Base-by-base conservation (phyloP, 2,329 filamentous ascomycete species). In the Amylocarpus encephaloides region DNA sequence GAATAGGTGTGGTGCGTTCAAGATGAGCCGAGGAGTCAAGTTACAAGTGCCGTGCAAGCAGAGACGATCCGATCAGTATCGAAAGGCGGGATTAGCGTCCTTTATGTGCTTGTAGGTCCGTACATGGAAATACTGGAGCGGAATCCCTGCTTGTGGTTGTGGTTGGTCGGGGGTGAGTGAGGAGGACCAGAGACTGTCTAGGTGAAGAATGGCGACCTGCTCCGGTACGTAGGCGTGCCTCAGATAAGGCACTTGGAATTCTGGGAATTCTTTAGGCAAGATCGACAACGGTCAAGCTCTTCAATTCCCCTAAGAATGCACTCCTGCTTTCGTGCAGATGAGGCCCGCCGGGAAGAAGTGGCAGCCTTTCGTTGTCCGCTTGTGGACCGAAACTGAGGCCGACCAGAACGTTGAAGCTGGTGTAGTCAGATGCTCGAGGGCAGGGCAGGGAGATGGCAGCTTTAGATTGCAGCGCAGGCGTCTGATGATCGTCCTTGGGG, bases 61-160 rank as follows among this genome's bases (percentile, higher is more conserved):
- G 44, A 58, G 58, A 55, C 51, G 60, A 63, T 63, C 55, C 51
- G 60, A 63, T 63, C 55, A 49, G 43, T 48, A 51, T 49, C 48
- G 53, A 10, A 45, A 57, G 57, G 19, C 49, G 62, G 62, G 63
- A 65, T 66, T 62, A 62, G 58, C 63, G 62, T 63, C 62, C 61
- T 62, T 55, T 65, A 64, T 62, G 63, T 63, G 55, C 54, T 60
- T 56, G 53, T 53, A 44, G 47, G 48, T 52, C 4, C 26, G 12
- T 16, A 36, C 12, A 16, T 36, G 9, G 12, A 16, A 13, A 16
- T 26, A 26, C 22, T 36, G 12, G 34, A 36, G 34, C 34, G 3
- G 34, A 36, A 5, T 13, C 34, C 15, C 15, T 36, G 4, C 5
- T 13, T 10, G 12, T 36, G 4, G 34, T 13, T 10, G 12, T 36